Evolutionary conservation across 352 stramenopile genomes (phyloP).

Genomic region (Phytophthora quininea): DNA sequence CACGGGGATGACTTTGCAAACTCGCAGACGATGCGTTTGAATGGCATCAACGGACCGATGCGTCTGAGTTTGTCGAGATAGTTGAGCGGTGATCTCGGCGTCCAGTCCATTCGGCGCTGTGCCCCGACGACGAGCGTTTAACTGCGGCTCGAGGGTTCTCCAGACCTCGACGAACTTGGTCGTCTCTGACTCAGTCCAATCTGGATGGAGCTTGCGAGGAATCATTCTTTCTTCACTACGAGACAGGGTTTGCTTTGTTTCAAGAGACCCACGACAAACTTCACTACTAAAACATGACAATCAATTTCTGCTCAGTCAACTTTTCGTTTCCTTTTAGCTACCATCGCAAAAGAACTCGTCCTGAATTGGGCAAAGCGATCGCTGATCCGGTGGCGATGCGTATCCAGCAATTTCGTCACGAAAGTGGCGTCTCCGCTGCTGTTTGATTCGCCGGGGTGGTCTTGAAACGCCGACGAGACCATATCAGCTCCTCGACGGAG

Average conservation of each 20-base stretch:
- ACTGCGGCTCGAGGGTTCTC: neutral
- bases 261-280: no score
- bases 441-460: neutral
- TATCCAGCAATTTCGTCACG: neutral
- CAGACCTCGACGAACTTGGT: neutral
- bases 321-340: no score
- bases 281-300: no score
- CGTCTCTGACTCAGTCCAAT: neutral
- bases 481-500: neutral
- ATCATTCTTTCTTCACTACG: neutral
- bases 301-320: no score
- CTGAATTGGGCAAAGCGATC: neutral
- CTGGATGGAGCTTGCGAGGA: neutral
- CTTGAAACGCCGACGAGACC: neutral
- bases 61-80: slow-evolving; percentile 7
- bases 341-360: neutral
- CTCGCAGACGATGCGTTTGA: neutral
- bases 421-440: neutral
- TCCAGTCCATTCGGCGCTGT: slow-evolving; percentile 6
- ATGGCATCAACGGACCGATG: slow-evolving; percentile 1
- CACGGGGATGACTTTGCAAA: slow-evolving; percentile 23
- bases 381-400: neutral
- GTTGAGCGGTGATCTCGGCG: neutral
- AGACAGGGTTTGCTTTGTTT: neutral
- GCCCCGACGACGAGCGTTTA: neutral